A percentile compares a stretch with the other conserved stretches of the same genome.
phyloP scores from a whole-genome alignment of 2,329 filamentous ascomycete species.

The Daldinia eschscholtzii region DNA sequence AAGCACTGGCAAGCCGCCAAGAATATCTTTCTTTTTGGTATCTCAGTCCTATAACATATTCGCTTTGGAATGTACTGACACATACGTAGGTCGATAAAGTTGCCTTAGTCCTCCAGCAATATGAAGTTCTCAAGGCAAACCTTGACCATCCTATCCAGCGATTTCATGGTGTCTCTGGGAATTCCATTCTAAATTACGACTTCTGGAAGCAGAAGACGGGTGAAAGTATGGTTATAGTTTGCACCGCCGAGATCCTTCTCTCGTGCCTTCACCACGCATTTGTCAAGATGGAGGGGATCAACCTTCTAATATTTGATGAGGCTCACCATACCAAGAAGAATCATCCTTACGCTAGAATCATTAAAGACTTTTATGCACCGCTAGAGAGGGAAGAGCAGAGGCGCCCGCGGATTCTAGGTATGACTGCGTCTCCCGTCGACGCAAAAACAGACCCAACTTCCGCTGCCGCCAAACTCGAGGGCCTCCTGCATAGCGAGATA shows the following conservation, averaged over 20 bases:
- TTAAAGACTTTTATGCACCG: slow-evolving; percentile 83
- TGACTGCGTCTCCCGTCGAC: slow-evolving; percentile 97
- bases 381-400: slow-evolving; percentile 57
- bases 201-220: slow-evolving; percentile 67
- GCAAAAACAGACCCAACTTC: slow-evolving; percentile 78
- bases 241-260: slow-evolving; percentile 88
- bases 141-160: slow-evolving; percentile 80
- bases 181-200: slow-evolving; percentile 55
- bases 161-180: slow-evolving; percentile 78
- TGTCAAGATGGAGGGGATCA: slow-evolving; percentile 84
- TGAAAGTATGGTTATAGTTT: slow-evolving; percentile 86
- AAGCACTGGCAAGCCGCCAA: slow-evolving; percentile 67
- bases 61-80: slow-evolving; percentile 21
- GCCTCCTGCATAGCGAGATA: slow-evolving; percentile 83
- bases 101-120: slow-evolving; percentile 90
- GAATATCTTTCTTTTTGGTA: slow-evolving; percentile 87
- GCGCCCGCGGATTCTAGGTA: slow-evolving; percentile 87
- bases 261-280: slow-evolving; percentile 84
- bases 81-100: slow-evolving; percentile 80
- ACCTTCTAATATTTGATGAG: slow-evolving; percentile 93
- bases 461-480: slow-evolving; percentile 80
- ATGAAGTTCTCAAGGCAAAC: slow-evolving; percentile 83
- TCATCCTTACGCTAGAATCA: slow-evolving; percentile 89
- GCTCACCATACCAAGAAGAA: slow-evolving; percentile 96
- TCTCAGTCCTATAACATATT: slow-evolving; percentile 25